A percentile compares a stretch with the other conserved stretches of the same genome.
phyloP scores from a whole-genome alignment of 2,329 filamentous ascomycete species.

The Sordariomycetes sp. region DNA sequence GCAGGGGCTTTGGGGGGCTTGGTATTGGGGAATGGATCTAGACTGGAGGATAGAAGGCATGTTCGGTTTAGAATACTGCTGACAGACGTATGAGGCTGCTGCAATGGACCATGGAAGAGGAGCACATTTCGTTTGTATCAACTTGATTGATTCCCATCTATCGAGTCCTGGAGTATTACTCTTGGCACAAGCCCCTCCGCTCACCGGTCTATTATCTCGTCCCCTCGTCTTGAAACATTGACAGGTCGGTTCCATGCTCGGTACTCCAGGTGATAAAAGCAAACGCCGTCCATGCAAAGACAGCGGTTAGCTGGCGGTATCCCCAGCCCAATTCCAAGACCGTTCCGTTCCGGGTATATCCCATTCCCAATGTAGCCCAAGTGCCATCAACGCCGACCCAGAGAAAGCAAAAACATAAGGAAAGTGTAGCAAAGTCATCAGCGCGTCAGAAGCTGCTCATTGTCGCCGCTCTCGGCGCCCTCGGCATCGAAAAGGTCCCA shows the following conservation, averaged over 20 bases:
- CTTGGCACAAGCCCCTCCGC: no score
- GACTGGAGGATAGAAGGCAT: neutral
- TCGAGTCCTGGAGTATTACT: no score
- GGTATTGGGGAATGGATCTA: neutral
- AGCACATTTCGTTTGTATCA: no score
- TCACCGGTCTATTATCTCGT: no score
- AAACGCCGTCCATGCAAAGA: neutral
- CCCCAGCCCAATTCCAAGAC: neutral
- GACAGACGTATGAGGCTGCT: no score
- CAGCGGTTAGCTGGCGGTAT: neutral
- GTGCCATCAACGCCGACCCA: neutral
- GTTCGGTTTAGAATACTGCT: neutral
- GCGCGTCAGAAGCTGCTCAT: neutral
- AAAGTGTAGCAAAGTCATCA: neutral
- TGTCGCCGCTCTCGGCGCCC: conserved; percentile 4
- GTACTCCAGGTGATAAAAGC: neutral
- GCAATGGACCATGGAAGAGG: no score
- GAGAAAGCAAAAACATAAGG: neutral
- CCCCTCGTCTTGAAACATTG: no score
- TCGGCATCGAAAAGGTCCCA: conserved; percentile 24
- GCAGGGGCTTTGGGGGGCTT: neutral
- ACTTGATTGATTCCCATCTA: no score
- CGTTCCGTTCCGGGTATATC: neutral
- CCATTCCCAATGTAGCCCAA: neutral
- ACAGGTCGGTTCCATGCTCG: no score